Evolutionary conservation across 371 early-diverging fungal genomes (phyloP), one percentile per base, ranked within the genome.

Genomic region (Syncephalastrum sp.): DNA sequence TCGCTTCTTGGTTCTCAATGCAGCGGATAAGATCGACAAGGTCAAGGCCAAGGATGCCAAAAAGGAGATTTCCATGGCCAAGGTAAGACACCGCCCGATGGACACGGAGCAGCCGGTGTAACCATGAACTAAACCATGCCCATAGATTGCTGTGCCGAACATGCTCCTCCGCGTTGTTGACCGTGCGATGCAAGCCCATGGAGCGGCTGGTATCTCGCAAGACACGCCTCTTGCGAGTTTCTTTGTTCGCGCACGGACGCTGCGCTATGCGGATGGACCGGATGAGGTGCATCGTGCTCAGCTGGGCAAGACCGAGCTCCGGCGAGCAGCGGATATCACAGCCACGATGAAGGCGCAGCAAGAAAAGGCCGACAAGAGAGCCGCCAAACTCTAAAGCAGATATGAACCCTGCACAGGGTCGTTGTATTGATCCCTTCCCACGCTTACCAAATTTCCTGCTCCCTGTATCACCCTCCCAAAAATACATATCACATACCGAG

Each of bases 21-120:
- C 98, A 19, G 97, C 98, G 3, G 85, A 86, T 52, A 84, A 80
- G 77, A 95, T 98, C 50, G 98, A 98, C 77, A 72, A 82, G 66
- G 74, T 72, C 13, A 90, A 93, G 23, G 88, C 96, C 25, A 96
- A 95, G 82, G 81, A 79, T 45, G 95, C 96, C 5, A 70, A 90
- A 76, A 89, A 92, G 53, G 91, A 94, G 62, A 98, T 96, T 65
- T 93, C 91, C 49, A 92, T 97, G 90, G 95, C 94, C 64, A 96
- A 98, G 83, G 88, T 92, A 67, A 62, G 58, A 43, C 24, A 42
- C 21, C n/a, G 12, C 13, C 12, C n/a, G 10, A 51, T 21, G 21
- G 21, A 27, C 2, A 27, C 7, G 5, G 14, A 50, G 5, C 50
- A 42, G 17, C 14, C 6, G 19, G 29, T 29, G 17, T 17, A 15